A percentile compares a stretch with the other conserved stretches of the same genome.
Evolutionary conservation across 129 eudicot genomes (phyloP).

Genomic region (Escallonia rubra): DNA sequence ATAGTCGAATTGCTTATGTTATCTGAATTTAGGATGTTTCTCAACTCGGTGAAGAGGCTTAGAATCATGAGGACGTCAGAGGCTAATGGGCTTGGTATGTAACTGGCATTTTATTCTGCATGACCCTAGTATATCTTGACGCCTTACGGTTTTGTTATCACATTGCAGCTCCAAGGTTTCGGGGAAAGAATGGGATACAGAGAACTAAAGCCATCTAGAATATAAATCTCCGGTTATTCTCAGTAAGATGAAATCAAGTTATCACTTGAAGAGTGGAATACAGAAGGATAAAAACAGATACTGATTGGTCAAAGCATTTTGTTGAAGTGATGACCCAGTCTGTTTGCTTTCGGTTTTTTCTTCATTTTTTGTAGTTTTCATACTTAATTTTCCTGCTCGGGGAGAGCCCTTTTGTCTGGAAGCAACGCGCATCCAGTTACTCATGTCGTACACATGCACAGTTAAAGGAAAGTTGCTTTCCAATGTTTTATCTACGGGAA

Average conservation of each 20-base stretch:
- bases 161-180: constrained; percentile 46
- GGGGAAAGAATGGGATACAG: constrained; percentile 36
- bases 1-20: background rate
- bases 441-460: constrained; percentile 30
- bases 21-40: constrained; percentile 70
- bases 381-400: constrained; percentile 16
- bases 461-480: constrained; percentile 28
- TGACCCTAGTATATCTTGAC: background rate
- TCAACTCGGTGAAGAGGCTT: constrained; percentile 79
- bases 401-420: constrained; percentile 26
- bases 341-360: constrained; percentile 26
- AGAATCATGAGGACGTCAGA: constrained; percentile 77
- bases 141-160: background rate
- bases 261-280: constrained; percentile 16
- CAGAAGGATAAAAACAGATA: constrained; percentile 11
- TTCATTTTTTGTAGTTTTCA: constrained; percentile 18
- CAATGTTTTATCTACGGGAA: constrained; percentile 47
- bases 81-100: constrained; percentile 66
- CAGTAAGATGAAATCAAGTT: constrained; percentile 27
- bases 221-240: constrained; percentile 11
- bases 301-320: constrained; percentile 2
- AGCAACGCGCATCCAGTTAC: constrained; percentile 7
- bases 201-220: constrained; percentile 33
- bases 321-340: constrained; percentile 19
- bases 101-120: background rate